Conservation (phyloP, 1,284 basidiomycete genomes). For the Marasmius fiardii region DNA sequence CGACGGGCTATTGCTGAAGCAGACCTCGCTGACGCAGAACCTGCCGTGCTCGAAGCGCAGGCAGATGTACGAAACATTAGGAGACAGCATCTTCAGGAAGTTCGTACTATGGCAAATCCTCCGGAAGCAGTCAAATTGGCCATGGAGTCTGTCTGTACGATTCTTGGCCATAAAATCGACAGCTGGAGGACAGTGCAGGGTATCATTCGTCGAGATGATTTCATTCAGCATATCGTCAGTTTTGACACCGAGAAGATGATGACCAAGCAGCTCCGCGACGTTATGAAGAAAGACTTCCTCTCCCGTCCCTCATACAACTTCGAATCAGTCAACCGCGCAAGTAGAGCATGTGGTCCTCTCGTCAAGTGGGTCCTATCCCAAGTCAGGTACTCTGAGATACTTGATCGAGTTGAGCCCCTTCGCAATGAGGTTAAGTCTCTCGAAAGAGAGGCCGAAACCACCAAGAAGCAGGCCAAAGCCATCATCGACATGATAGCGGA, state of each 20-base stretch:
- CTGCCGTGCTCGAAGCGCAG: slow-evolving; percentile 94
- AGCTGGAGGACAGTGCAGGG: slow-evolving; percentile 96
- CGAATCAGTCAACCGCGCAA: slow-evolving; percentile 93
- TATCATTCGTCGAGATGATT: slow-evolving; percentile 96
- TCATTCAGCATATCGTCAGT: slow-evolving; percentile 95
- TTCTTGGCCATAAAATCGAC: slow-evolving; percentile 97
- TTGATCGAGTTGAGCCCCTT: slow-evolving; percentile 96
- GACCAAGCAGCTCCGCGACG: slow-evolving; percentile 86
- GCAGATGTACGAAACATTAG: slow-evolving; percentile 97
- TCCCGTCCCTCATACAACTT: slow-evolving; percentile 92
- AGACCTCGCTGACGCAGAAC: slow-evolving; percentile 97
- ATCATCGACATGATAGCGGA: slow-evolving; percentile 93
- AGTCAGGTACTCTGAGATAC: slow-evolving; percentile 95
- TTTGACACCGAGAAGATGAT: slow-evolving; percentile 93
- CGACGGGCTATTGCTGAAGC: slow-evolving; percentile 88
- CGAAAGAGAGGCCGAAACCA: slow-evolving; percentile 88
- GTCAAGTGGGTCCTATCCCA: slow-evolving; percentile 99
- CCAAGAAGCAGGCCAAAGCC: slow-evolving; percentile 87
- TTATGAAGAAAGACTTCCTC: slow-evolving; percentile 94
- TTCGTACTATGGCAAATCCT: slow-evolving; percentile 97
- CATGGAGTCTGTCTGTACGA: slow-evolving; percentile 98
- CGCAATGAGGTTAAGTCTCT: slow-evolving; percentile 94
- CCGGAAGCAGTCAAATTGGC: slow-evolving; percentile 97
- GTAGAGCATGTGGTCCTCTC: slow-evolving; percentile 96
- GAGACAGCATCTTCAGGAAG: slow-evolving; percentile 95